Conservation (phyloP, 768 basidiomycete species). For the Tricholomella constricta region DNA sequence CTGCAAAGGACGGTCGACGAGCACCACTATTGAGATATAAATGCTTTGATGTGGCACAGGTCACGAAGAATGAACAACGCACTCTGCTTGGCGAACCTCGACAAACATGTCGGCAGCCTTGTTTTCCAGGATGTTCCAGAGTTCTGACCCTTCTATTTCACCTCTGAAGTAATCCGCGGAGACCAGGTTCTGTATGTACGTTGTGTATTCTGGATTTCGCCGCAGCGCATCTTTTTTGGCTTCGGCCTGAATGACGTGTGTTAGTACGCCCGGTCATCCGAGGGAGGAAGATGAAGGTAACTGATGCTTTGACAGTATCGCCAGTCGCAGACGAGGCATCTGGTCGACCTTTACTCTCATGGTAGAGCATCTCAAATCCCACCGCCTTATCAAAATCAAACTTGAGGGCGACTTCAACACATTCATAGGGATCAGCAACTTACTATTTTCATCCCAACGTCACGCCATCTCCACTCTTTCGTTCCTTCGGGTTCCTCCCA, state of each 20-base stretch:
- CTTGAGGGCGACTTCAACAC: conserved; percentile 1
- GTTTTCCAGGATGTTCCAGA: conserved; percentile 74
- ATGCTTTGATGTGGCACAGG: background rate
- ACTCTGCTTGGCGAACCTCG: conserved; percentile 67
- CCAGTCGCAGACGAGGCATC: conserved; percentile 35
- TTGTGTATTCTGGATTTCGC: conserved; percentile 64
- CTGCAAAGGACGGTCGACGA: conserved; percentile 75
- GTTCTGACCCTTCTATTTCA: conserved; percentile 74
- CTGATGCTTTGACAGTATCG: conserved; percentile 48
- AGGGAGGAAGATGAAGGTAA: conserved; percentile 30
- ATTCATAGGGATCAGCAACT: conserved; percentile 19
- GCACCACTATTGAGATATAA: conserved; percentile 43
- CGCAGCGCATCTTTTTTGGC: conserved; percentile 69
- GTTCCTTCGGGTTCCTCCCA: conserved; percentile 66
- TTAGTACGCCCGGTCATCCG: conserved; percentile 5
- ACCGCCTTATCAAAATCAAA: conserved; percentile 58
- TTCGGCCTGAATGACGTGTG: conserved; percentile 44
- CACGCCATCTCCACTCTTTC: conserved; percentile 74
- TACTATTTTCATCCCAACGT: conserved; percentile 93
- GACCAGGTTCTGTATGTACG: conserved; percentile 69
- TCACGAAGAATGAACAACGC: conserved; percentile 29
- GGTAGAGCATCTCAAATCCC: conserved; percentile 96
- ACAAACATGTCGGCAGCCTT: conserved; percentile 72
- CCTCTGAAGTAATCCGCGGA: conserved; percentile 75
- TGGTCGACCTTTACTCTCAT: conserved; percentile 70